A percentile compares a stretch with the other conserved stretches of the same genome.
These are phyloP conservation scores for Pneumocystis wakefieldiae DNA, from an alignment of 1,139 yeast genomes.

Conservation along the genomic window DNA sequence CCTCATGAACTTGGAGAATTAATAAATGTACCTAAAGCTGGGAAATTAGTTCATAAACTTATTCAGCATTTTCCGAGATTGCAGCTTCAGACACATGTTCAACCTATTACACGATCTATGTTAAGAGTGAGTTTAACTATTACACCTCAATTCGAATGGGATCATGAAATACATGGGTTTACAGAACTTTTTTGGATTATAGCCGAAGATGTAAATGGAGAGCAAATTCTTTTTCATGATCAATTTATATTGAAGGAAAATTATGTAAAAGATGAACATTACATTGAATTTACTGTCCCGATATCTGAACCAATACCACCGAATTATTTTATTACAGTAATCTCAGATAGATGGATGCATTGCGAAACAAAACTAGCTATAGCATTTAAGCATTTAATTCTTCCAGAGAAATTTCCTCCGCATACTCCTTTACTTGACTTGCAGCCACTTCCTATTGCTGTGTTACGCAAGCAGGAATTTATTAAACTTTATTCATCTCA, in stretches of 20 bases:
- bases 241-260: slow-evolving; percentile 37
- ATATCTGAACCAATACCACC: slow-evolving; percentile 53
- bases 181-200: slow-evolving; percentile 52
- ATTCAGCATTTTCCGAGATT: slow-evolving; percentile 61
- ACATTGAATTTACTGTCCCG: slow-evolving; percentile 53
- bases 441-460: slow-evolving; percentile 35
- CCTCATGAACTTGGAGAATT: slow-evolving; percentile 74
- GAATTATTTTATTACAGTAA: slow-evolving; percentile 51
- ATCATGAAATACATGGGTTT: slow-evolving; percentile 42
- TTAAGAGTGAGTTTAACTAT: slow-evolving; percentile 53
- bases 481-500: slow-evolving; percentile 27
- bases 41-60: slow-evolving; percentile 45
- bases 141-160: slow-evolving; percentile 68
- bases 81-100: slow-evolving; percentile 42
- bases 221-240: slow-evolving; percentile 47
- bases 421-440: slow-evolving; percentile 41
- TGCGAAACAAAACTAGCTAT: slow-evolving; percentile 53
- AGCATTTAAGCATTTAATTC: slow-evolving; percentile 36
- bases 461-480: slow-evolving; percentile 37
- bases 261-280: slow-evolving; percentile 38
- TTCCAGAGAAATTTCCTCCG: slow-evolving; percentile 59
- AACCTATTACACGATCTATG: slow-evolving; percentile 61
- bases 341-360: slow-evolving; percentile 78
- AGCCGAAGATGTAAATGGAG: slow-evolving; percentile 79
- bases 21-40: slow-evolving; percentile 53